Evolutionary conservation across 2,329 filamentous ascomycete genomes (phyloP).

Genomic region (Coniochaeta sp.): DNA sequence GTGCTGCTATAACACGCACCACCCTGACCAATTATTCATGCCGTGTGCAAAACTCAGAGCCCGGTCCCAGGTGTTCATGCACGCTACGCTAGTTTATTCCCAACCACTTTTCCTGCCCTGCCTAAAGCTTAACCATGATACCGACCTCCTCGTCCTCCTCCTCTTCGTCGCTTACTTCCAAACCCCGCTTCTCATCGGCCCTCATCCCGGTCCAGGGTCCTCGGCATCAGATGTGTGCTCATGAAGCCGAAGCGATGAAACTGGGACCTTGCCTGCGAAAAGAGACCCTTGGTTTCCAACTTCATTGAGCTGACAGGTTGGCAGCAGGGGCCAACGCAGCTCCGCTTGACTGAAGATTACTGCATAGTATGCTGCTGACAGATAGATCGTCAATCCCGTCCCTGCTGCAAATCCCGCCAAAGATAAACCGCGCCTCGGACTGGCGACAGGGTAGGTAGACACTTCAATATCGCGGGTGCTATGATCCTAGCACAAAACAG

Average conservation of each 20-base stretch:
- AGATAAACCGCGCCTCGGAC: background rate
- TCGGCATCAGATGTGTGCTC: background rate
- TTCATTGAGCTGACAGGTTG: background rate
- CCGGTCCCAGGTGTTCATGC: constrained; percentile 2
- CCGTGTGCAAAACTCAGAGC: background rate
- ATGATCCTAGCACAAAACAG: background rate
- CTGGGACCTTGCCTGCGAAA: background rate
- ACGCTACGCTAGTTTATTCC: background rate
- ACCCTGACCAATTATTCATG: background rate
- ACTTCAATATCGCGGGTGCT: background rate
- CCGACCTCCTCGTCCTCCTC: background rate
- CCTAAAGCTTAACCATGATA: background rate
- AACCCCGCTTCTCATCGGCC: background rate
- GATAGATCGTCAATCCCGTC: too few species aligned
- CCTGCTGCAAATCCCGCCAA: background rate
- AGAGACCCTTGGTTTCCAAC: too few species aligned
- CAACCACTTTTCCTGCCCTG: background rate
- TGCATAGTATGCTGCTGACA: too few species aligned
- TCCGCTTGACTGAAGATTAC: background rate
- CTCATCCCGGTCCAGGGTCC: background rate
- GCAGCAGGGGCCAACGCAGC: background rate
- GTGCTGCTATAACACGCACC: background rate
- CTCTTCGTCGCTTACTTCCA: background rate
- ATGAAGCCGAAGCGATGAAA: background rate
- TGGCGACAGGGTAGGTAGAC: background rate